These are phyloP conservation scores for Alopecurus myosuroides DNA, from an alignment of 176 grass and related monocot species.

Conservation along the genomic window DNA sequence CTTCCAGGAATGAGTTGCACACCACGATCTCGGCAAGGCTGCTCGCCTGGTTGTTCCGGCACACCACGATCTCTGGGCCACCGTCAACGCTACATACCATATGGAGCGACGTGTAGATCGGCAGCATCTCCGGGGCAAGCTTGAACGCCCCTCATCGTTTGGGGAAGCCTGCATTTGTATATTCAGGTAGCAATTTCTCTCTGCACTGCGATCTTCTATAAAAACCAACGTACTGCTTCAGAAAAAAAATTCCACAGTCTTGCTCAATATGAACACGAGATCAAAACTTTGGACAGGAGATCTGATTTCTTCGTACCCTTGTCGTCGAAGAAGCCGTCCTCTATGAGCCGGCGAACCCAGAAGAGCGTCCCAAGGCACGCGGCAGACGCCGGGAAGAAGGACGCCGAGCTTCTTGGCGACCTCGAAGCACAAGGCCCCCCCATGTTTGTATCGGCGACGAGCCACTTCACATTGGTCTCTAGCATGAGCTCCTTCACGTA, in stretches of 20 bases:
- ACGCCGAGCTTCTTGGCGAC: background rate
- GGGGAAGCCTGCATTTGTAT: background rate
- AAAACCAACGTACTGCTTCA: background rate
- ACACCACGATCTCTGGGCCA: background rate
- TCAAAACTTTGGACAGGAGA: too few species aligned
- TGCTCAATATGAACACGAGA: background rate
- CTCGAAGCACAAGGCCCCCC: background rate
- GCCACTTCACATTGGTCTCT: background rate
- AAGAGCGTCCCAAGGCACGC: background rate
- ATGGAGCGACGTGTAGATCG: slow-evolving; percentile 14
- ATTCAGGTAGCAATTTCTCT: background rate
- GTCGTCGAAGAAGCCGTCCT: background rate
- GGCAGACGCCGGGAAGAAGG: background rate
- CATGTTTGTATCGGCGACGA: slow-evolving; percentile 2
- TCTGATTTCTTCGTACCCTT: background rate
- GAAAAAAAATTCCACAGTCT: background rate
- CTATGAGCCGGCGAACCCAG: background rate
- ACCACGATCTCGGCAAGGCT: background rate
- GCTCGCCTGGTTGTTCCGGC: background rate
- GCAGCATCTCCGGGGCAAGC: background rate
- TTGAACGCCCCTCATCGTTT: background rate
- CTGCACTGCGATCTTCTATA: background rate
- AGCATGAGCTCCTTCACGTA: background rate
- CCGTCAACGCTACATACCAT: background rate
- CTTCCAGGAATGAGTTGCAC: background rate